These are phyloP conservation scores for Phaeophleospora eucalypticola DNA, from an alignment of 2,329 filamentous ascomycete genomes.

Conservation along the genomic window DNA sequence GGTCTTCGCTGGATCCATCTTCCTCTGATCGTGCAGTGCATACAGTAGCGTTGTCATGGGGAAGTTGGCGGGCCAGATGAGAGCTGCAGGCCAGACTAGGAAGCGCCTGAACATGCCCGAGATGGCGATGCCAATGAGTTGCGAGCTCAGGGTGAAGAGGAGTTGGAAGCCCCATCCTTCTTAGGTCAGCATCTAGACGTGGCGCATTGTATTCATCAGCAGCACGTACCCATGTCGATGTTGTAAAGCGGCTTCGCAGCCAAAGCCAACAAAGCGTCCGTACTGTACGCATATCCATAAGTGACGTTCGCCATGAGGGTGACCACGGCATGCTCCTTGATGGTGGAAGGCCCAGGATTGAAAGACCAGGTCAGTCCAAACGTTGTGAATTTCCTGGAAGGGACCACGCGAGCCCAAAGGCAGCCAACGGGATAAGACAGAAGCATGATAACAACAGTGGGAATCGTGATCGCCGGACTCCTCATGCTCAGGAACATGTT, in stretches of 20 bases:
- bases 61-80: constrained; percentile 86
- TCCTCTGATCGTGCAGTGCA: constrained; percentile 79
- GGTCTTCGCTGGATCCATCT: constrained; percentile 49
- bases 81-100: constrained; percentile 75
- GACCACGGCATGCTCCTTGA: constrained; percentile 54
- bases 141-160: constrained; percentile 76
- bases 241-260: constrained; percentile 62
- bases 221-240: constrained; percentile 69
- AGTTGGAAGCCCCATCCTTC: constrained; percentile 74
- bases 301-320: constrained; percentile 26
- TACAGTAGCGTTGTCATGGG: constrained; percentile 87
- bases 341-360: constrained; percentile 53
- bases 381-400: constrained; percentile 39
- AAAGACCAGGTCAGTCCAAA: constrained; percentile 16
- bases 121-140: constrained; percentile 80
- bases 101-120: constrained; percentile 76
- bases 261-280: constrained; percentile 71
- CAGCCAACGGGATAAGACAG: constrained; percentile 79
- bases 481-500: constrained; percentile 85
- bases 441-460: constrained; percentile 77
- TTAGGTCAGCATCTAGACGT: no score
- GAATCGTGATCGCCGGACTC: constrained; percentile 85
- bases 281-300: constrained; percentile 17
- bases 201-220: no score
- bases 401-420: constrained; percentile 70